Evolutionary conservation across 768 basidiomycete species (phyloP), one percentile per base, ranked within the genome.

Genomic region (Dacryopinax spathularia): DNA sequence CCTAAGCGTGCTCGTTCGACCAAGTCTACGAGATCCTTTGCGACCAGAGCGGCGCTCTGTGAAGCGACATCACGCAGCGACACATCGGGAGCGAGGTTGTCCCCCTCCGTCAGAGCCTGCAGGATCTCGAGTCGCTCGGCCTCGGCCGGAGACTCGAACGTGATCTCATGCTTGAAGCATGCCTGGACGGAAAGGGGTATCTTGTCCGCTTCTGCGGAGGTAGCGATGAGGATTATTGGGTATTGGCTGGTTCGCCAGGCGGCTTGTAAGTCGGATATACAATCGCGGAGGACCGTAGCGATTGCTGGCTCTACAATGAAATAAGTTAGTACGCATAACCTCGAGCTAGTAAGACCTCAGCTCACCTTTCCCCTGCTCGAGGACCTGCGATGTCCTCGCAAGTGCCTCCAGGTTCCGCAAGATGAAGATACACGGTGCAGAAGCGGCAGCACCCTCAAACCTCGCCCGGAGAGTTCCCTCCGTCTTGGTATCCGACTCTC

Each of bases 21-120:
- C 4, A 98, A 79, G 68, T 87, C 81, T 25, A 77, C 79, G 15
- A 98, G 77, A 72, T 98, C 96, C 15, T 77, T 81, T 1, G 91
- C 88, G 29, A 91, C 84, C 5, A 99, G 77, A 1, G 93, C 93
- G 16, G 96, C 96, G 2, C 94, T 95, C 70, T 95, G 90, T 1
- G 82, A 81, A 2, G 96, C 91, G 2, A 98, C 68, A 3, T 74
- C 72, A 34, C 75, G 72, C n/a, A 95, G 64, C 7, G 87, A 86
- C 1, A 96, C 85, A 74, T 99, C 96, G 0, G 88, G 81, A 0
- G 85, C 82, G 34, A 93, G 69, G 0, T 66, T 60, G 27, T 72
- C 71, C 12, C 74, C 72, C 1, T 71, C 65, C 4, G 86, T 71
- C 25, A 84, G 68, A 34, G 74, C 75, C 2, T 71, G 66, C 27